Evolutionary conservation across 768 basidiomycete genomes (phyloP), one percentile per base, ranked within the genome.

Genomic region (Peribolospora baueri): DNA sequence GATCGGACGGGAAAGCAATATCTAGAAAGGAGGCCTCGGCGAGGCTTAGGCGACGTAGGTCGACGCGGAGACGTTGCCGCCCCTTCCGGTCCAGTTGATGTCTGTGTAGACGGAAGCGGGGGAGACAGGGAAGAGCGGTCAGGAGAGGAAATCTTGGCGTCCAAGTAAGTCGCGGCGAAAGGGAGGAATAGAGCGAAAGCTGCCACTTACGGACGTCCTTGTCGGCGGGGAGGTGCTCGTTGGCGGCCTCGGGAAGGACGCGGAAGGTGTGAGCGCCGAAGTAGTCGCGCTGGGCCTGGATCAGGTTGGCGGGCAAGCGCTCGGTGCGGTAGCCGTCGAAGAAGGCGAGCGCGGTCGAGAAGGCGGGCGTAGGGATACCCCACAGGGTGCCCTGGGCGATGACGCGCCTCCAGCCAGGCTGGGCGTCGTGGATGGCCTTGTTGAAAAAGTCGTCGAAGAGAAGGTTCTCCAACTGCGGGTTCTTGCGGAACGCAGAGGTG

Each of bases 241-340:
- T 91, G 71, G 87, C 88, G 71, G 83, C 82, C 54, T 90, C 87
- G 54, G 87, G 81, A 43, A 86, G 73, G 56, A 95, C 87, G 54
- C 79, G 76, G 85, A 93, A 97, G 54, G 91, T 95, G 74, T 95
- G 91, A 11, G 48, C 85, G 70, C 93, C 91, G 68, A 98, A 98
- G 77, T 90, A 98, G 67, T 98, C 91, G 68, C 91, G 86, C 80
- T 93, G 90, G 53, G 76, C 91, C 72, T 98, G 91, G 62, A 97
- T 70, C 59, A 98, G 73, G 73, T 87, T 91, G 51, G 91, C 90
- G 46, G 91, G 86, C 53, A 95, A 76, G 58, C 85, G 73, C 62
- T 88, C 91, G 65, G 87, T 90, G 68, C 91, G 76, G 76, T 97
- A 98, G 38, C 93, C 91, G 67, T 97, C 93, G 70, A 91, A 93